Evolutionary conservation across 148 eudicot genomes (phyloP).

Genomic region (Heliosperma pusillum): DNA sequence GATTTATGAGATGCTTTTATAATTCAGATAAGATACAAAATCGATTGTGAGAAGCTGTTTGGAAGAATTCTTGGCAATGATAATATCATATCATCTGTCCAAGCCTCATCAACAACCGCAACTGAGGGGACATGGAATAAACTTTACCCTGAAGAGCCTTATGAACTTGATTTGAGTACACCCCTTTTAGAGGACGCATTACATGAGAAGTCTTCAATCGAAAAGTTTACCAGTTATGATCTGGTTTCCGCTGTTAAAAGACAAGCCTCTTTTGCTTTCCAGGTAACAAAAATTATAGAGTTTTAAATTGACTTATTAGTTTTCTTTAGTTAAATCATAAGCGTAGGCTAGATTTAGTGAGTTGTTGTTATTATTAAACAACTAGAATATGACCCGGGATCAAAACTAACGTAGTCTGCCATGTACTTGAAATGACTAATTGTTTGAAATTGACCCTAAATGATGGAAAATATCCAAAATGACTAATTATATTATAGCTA

Average conservation of each 20-base stretch:
- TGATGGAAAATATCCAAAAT: no score
- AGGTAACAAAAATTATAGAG: constrained; percentile 36
- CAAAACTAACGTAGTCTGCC: no score
- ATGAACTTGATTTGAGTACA: constrained; percentile 40
- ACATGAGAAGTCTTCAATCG: constrained; percentile 24
- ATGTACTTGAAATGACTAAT: no score
- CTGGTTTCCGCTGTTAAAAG: constrained; percentile 66
- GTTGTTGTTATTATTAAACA: no score
- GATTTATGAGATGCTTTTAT: not conserved
- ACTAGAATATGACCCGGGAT: no score
- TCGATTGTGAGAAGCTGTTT: constrained; percentile 63
- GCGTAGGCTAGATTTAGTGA: no score
- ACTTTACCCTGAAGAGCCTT: constrained; percentile 68
- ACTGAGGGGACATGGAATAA: constrained; percentile 61
- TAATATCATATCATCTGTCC: constrained; percentile 54
- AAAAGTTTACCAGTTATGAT: constrained; percentile 68
- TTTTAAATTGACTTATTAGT: not conserved
- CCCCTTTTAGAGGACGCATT: constrained; percentile 23
- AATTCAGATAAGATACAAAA: constrained; percentile 64
- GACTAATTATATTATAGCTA: no score
- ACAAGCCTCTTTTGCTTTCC: constrained; percentile 70
- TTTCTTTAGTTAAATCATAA: not conserved
- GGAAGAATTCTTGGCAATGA: constrained; percentile 69
- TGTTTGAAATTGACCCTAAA: no score
- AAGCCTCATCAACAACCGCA: constrained; percentile 41